phyloP scores from a whole-genome alignment of 805 yeast species.

The Candida morakotiae region DNA sequence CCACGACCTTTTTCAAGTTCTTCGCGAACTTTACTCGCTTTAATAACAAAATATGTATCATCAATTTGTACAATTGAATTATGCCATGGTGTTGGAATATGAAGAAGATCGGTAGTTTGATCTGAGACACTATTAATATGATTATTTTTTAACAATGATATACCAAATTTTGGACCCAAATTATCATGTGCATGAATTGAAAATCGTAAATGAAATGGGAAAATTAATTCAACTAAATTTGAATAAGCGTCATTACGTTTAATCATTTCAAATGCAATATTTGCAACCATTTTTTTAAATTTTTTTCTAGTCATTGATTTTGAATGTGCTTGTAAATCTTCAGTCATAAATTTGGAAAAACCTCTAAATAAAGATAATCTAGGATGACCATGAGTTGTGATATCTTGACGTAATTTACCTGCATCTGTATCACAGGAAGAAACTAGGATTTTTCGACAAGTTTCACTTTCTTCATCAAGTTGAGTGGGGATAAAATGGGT shows the following conservation, averaged over 20 bases:
- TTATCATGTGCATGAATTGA: conserved; percentile 62
- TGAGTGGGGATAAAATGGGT: conserved; percentile 31
- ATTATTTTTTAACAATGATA: conserved; percentile 41
- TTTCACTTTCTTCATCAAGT: conserved; percentile 29
- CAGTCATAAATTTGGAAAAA: conserved; percentile 56
- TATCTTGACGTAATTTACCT: conserved; percentile 30
- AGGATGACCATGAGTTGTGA: conserved; percentile 42
- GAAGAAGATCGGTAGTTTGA: conserved; percentile 47
- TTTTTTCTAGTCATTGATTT: conserved; percentile 39
- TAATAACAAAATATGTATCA: conserved; percentile 23
- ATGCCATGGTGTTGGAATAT: conserved; percentile 69
- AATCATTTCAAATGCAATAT: conserved; percentile 62
- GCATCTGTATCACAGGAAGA: conserved; percentile 36
- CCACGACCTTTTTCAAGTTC: conserved; percentile 18
- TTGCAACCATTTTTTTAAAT: conserved; percentile 47
- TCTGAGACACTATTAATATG: conserved; percentile 45
- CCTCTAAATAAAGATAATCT: conserved; percentile 53
- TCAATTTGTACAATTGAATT: conserved; percentile 46
- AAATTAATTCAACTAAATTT: conserved; percentile 53
- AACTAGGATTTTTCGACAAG: conserved; percentile 33
- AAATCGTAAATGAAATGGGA: conserved; percentile 56
- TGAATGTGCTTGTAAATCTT: conserved; percentile 46
- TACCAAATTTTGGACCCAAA: conserved; percentile 57
- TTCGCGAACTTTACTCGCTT: conserved; percentile 15
- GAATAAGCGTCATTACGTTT: conserved; percentile 63